Percentiles rank a stretch among this genome's conserved stretches.
phyloP scores from a whole-genome alignment of 306 rosid species.

The Psophocarpus tetragonolobus region DNA sequence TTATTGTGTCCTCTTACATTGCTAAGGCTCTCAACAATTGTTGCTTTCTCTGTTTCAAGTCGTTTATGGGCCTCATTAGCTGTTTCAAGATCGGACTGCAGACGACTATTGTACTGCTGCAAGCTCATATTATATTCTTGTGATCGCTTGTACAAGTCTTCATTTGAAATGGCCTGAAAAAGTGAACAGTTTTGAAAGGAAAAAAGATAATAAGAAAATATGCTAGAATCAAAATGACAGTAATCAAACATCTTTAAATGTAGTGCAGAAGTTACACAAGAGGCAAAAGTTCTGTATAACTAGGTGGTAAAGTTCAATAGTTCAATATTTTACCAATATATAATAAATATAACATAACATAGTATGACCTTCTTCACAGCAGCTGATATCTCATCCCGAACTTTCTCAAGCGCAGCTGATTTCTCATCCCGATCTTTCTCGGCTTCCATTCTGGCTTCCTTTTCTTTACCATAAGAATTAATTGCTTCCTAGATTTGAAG shows the following conservation, averaged over 20 bases:
- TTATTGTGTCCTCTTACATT: constrained; percentile 73
- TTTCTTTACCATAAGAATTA: constrained; percentile 56
- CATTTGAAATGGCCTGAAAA: constrained; percentile 68
- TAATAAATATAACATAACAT: not conserved
- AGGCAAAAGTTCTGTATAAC: not conserved
- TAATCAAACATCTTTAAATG: not conserved
- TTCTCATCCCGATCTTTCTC: constrained; percentile 66
- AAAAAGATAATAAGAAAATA: not conserved
- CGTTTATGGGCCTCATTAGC: constrained; percentile 65
- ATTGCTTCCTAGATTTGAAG: constrained; percentile 66
- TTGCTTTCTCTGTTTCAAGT: constrained; percentile 77
- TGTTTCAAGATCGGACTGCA: constrained; percentile 72
- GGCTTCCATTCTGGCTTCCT: constrained; percentile 61
- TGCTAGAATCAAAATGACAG: constrained; percentile 5
- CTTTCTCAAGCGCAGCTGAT: constrained; percentile 66
- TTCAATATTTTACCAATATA: not conserved
- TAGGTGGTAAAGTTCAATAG: not conserved
- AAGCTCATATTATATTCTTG: constrained; percentile 87
- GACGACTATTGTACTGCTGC: constrained; percentile 80
- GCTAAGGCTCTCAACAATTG: constrained; percentile 76
- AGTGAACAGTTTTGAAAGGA: not conserved
- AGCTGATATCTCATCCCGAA: constrained; percentile 56
- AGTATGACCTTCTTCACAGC: constrained; percentile 64
- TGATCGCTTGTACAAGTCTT: constrained; percentile 71
- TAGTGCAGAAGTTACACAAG: not conserved